phyloP scores from a whole-genome alignment of 257 asterid genomes.

The Gentiana straminea region DNA sequence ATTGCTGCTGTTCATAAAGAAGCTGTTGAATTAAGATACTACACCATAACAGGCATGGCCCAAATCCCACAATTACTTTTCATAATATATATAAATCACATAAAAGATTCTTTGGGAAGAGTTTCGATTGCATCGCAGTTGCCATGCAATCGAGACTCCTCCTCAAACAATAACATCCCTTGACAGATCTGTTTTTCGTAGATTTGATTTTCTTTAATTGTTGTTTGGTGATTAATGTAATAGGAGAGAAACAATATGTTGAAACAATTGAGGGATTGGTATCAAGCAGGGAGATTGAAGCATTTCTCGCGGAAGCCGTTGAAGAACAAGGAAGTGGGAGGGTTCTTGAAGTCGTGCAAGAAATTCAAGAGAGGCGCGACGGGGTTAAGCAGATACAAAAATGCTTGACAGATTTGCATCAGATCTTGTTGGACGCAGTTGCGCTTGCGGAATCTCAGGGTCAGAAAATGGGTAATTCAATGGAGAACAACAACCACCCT shows the following conservation, averaged over 20 bases:
- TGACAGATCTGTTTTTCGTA: no score
- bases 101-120: no score
- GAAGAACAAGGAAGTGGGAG: conserved; percentile 25
- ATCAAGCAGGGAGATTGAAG: conserved; percentile 22
- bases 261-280: conserved; percentile 21
- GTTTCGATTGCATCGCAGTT: no score
- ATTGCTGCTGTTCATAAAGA: conserved; percentile 24
- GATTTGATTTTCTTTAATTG: no score
- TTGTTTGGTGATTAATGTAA: no score
- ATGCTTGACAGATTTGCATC: conserved; percentile 23
- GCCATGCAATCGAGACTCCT: no score
- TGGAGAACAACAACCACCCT: background rate
- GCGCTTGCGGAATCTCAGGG: conserved; percentile 21
- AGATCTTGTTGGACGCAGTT: conserved; percentile 18
- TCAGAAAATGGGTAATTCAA: conserved; percentile 10
- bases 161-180: no score
- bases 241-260: conserved; percentile 21
- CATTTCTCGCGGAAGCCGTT: conserved; percentile 17
- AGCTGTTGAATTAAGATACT: conserved; percentile 21
- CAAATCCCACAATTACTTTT: no score
- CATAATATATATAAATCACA: no score
- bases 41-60: conserved; percentile 7
- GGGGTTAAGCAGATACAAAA: conserved; percentile 24
- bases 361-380: conserved; percentile 26
- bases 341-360: conserved; percentile 16